Conservation (phyloP, 2,329 filamentous ascomycete species). For the Eurotiales sp. region DNA sequence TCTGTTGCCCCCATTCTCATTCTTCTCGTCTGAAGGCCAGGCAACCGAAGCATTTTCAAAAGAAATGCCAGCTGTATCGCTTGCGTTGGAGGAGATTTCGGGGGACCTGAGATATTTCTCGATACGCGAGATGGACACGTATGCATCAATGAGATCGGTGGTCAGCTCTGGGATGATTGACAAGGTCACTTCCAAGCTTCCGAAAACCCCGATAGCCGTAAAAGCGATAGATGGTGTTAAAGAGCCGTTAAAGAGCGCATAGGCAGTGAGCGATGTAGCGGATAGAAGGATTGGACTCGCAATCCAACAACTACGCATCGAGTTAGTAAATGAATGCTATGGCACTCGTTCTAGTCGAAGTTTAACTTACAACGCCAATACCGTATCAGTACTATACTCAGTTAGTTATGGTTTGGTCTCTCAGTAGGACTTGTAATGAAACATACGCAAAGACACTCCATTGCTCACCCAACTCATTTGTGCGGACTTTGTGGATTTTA, state of each 20-base stretch:
- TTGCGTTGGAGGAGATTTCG: slow-evolving; percentile 58
- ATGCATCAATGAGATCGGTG: slow-evolving; percentile 66
- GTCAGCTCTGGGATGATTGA: slow-evolving; percentile 70
- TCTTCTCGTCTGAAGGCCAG: slow-evolving; percentile 63
- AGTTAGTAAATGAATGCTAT: slow-evolving; percentile 33
- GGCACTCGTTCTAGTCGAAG: background rate
- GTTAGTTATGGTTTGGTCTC: slow-evolving; percentile 52
- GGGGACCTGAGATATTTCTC: slow-evolving; percentile 66
- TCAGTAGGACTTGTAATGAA: slow-evolving; percentile 60
- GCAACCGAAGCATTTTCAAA: slow-evolving; percentile 68
- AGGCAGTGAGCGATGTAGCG: slow-evolving; percentile 66
- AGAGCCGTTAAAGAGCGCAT: slow-evolving; percentile 60
- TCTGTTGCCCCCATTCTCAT: slow-evolving; percentile 42
- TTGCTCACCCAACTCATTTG: slow-evolving; percentile 63
- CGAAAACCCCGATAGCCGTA: slow-evolving; percentile 71
- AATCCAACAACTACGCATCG: slow-evolving; percentile 63
- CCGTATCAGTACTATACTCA: slow-evolving; percentile 1
- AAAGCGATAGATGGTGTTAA: slow-evolving; percentile 73
- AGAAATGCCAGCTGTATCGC: slow-evolving; percentile 55
- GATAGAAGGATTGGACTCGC: slow-evolving; percentile 70
- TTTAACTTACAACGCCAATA: slow-evolving; percentile 9
- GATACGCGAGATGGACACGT: slow-evolving; percentile 69
- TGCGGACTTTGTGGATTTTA: slow-evolving; percentile 62
- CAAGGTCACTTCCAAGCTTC: slow-evolving; percentile 67
- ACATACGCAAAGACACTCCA: slow-evolving; percentile 66